Evolutionary conservation across 202 grass and related monocot genomes (phyloP), one percentile per base, ranked within the genome.

Genomic region (Hordeum pubiflorum): DNA sequence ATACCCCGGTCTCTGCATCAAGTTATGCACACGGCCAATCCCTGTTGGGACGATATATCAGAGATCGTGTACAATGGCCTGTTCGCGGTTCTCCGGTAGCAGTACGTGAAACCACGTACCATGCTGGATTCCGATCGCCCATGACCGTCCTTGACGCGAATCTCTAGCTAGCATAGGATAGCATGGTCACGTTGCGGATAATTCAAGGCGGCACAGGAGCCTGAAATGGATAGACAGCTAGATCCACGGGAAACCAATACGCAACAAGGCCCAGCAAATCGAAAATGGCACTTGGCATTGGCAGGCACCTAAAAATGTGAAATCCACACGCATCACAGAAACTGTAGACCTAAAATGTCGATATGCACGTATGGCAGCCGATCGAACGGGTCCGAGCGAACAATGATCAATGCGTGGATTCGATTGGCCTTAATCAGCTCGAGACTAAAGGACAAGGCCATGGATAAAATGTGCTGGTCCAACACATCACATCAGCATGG

Each of bases 31-130:
- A 4, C 29, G 3, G 29, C 2, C 2, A 31, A 31, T 31, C 29
- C 3, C 31, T 32, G 4, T 5, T 32, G 31, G 4, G 24, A 26
- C 5, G 31, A 32, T 32, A 32, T 32, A 32, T 32, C 4, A 32
- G 3, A 32, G 31, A 52, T 52, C 15, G 46, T 50, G 32, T 56
- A 68, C 36, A 46, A 17, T 32, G 26, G 7, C 41, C 82, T 85
- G 72, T 78, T 82, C 12, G 58, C 59, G 26, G 69, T 80, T 89
- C 78, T 73, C 78, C 72, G 44, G 71, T 36, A 63, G 43, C 74
- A n/a, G 29, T 72, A 59, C 41, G 77, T 61, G n/a, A 48, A 74
- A 58, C 14, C 36, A 81, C 68, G 68, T 2, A 85, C 26, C 65
- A 64, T 77, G 62, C 39, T 17, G 3, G 2, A n/a, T 13, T 80